Evolutionary conservation across 164 flowering plant species (phyloP).

Genomic region (Dillenia suffruticosa): DNA sequence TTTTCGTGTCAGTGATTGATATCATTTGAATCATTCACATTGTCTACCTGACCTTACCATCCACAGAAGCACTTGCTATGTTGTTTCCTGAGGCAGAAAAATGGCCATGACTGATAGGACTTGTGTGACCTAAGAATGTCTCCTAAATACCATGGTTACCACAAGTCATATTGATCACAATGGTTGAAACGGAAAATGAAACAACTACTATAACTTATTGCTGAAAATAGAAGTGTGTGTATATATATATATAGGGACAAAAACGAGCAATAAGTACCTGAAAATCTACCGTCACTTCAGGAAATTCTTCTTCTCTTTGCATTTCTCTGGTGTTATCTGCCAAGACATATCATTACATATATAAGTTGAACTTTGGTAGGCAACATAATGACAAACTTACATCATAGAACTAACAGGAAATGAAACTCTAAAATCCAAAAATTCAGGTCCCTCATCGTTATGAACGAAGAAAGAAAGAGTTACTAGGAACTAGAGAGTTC

Average conservation of each 20-base stretch:
- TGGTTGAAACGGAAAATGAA: not conserved
- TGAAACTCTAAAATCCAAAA: no score
- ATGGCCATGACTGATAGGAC: constrained; percentile 85
- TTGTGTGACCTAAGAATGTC: constrained; percentile 90
- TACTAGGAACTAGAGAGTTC: no score
- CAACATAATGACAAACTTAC: no score
- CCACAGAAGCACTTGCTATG: constrained; percentile 94
- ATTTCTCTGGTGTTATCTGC: constrained; percentile 41
- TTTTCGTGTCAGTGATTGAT: no score
- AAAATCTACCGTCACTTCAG: constrained; percentile 75
- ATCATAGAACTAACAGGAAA: no score
- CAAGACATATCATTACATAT: constrained; percentile 7
- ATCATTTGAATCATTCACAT: no score
- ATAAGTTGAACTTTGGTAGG: no score
- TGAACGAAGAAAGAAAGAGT: no score
- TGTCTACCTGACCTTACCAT: constrained; percentile 91
- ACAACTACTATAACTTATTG: not conserved
- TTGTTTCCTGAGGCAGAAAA: constrained; percentile 92
- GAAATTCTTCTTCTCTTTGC: constrained; percentile 64
- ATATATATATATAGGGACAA: not conserved
- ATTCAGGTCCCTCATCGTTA: no score
- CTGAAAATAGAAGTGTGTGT: not conserved
- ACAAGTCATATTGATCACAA: constrained; percentile 5
- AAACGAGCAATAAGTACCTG: constrained; percentile 41
- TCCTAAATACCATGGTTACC: constrained; percentile 45